phyloP scores from a whole-genome alignment of 2,329 filamentous ascomycete species.

The Pyricularia sp. region DNA sequence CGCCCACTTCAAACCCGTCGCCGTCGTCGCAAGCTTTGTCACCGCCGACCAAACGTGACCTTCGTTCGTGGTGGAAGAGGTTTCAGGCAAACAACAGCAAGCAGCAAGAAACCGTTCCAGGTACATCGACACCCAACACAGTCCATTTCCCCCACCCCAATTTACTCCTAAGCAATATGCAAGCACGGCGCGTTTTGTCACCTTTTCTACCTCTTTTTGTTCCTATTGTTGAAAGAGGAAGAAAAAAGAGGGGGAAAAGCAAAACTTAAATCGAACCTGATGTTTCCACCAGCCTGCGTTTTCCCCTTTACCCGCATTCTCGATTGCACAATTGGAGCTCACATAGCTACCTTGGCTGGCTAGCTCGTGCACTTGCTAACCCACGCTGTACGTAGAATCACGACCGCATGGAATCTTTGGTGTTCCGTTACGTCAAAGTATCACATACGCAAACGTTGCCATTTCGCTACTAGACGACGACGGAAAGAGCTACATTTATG shows the following conservation, averaged over 20 bases:
- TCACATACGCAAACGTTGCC: slow-evolving; percentile 94
- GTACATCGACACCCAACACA: slow-evolving; percentile 11
- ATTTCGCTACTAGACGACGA: slow-evolving; percentile 92
- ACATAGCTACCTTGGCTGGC: no score
- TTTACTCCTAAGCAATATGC: background rate
- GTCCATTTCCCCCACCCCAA: background rate
- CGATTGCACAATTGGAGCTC: background rate
- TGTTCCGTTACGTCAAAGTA: slow-evolving; percentile 85
- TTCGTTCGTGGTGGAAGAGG: slow-evolving; percentile 95
- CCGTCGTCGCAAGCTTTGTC: slow-evolving; percentile 40
- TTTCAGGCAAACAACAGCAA: slow-evolving; percentile 58
- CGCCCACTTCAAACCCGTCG: slow-evolving; percentile 8
- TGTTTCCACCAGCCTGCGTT: background rate
- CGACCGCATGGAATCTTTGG: slow-evolving; percentile 78
- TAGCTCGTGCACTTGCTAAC: no score
- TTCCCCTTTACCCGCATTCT: background rate
- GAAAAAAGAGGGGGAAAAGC: background rate
- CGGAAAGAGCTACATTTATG: slow-evolving; percentile 94
- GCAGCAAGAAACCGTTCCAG: slow-evolving; percentile 34
- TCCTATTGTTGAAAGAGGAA: background rate
- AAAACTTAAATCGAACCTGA: background rate
- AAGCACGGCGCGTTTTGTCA: background rate
- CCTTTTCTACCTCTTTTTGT: background rate
- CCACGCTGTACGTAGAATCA: slow-evolving; percentile 24
- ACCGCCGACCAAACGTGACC: slow-evolving; percentile 74